Evolutionary conservation across 176 grass and related monocot genomes (phyloP), one percentile per base, ranked within the genome.

Genomic region (Ensete glaucum): DNA sequence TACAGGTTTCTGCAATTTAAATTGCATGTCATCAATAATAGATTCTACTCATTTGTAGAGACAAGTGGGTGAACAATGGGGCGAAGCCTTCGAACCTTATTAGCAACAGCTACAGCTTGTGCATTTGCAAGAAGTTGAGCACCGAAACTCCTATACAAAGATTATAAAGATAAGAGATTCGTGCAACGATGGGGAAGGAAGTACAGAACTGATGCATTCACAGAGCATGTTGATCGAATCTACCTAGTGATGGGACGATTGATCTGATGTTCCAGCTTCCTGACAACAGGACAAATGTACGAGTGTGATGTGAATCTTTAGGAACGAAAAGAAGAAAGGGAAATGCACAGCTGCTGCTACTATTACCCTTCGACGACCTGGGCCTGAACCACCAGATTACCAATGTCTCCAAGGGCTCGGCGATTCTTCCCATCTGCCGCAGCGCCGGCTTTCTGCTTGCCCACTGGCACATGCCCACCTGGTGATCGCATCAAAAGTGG

Each of bases 61-160:
- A 43, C 10, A 65, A 19, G 0, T 22, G 49, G 65, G 50, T 9
- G 23, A 50, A 56, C 10, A 74, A 25, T 51, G 7, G 19, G 54
- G 2, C 60, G 17, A n/a, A 24, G 29, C 16, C 21, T 75, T 8
- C 29, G 54, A 79, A 96, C 89, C 82, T 93, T 97, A 52, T 80
- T 80, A 21, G 48, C 55, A 8, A 15, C 65, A 9, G 64, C 56
- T 12, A 29, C 52, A 4, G 24, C 54, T 72, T 72, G 78, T 51
- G 68, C 67, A 52, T 80, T 80, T 10, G 68, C 78, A 52, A 80
- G 68, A 29, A 80, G 68, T 26, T 73, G 78, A 72, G 78, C 67
- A 51, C 78, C 54, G 52, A 72, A 80, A 72, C 78, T 80, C 52
- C 78, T 78, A 12, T 2, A 13, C 16, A 8, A 67, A 1, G 54